A percentile compares a stretch with the other conserved stretches of the same genome.
Evolutionary conservation across 495 filamentous ascomycete species (phyloP).

Genomic region (Penicillium subrubescens): DNA sequence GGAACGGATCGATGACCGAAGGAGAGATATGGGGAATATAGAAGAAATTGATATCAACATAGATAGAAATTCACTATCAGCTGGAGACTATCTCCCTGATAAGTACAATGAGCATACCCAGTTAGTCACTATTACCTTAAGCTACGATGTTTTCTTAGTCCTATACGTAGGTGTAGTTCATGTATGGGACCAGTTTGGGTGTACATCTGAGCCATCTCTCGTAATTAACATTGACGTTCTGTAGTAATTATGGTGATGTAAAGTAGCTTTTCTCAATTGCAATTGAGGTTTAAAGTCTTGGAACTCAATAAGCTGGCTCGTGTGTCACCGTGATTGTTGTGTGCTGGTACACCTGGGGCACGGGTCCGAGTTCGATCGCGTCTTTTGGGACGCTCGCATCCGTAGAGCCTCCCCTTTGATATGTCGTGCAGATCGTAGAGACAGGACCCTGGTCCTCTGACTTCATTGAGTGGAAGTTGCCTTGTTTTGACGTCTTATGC

Average conservation of each 20-base stretch:
- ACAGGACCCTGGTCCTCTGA: conserved; percentile 17
- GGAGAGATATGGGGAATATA: background rate
- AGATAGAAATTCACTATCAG: background rate
- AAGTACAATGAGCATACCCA: no score
- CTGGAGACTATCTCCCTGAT: no score
- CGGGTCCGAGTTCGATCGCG: conserved; percentile 21
- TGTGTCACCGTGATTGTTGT: conserved; percentile 35
- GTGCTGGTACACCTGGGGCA: conserved; percentile 30
- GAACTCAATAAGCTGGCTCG: conserved; percentile 23
- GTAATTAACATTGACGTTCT: background rate
- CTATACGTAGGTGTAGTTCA: no score
- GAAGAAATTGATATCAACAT: background rate
- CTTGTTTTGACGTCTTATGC: conserved; percentile 12
- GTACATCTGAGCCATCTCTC: background rate
- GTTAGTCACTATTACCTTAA: no score
- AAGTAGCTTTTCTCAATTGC: background rate
- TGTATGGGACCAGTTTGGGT: no score
- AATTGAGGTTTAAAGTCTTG: background rate
- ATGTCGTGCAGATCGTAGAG: conserved; percentile 18
- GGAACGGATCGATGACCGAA: no score
- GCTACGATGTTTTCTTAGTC: no score
- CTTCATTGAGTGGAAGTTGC: conserved; percentile 6
- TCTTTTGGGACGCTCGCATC: conserved; percentile 20
- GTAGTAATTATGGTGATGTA: background rate
- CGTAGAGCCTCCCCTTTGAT: conserved; percentile 14